A percentile compares a stretch with the other conserved stretches of the same genome.
phyloP scores from a whole-genome alignment of 1,284 basidiomycete genomes.

The Ceratobasidium sp. region DNA sequence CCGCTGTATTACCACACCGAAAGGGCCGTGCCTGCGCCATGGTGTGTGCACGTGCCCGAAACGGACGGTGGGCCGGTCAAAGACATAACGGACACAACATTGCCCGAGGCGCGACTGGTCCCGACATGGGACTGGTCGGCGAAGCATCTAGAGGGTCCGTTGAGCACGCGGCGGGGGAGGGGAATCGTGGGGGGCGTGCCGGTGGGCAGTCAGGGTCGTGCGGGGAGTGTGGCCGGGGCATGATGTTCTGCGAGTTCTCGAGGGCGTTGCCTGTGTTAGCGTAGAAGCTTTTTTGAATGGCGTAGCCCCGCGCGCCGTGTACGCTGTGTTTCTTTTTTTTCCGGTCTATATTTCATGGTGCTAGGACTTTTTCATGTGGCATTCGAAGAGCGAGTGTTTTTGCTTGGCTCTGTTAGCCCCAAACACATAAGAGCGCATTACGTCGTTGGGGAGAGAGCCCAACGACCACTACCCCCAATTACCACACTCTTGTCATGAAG shows the following conservation, averaged over 20 bases:
- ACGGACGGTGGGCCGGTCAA: conserved; percentile 28
- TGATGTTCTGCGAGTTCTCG: neutral
- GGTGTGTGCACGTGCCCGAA: conserved; percentile 41
- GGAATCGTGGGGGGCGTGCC: conserved; percentile 18
- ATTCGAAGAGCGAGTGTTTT: neutral
- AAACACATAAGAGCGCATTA: conserved; percentile 37
- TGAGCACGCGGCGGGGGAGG: conserved; percentile 25
- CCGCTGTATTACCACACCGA: conserved; percentile 38
- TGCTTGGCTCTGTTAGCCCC: conserved; percentile 31
- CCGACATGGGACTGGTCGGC: conserved; percentile 39
- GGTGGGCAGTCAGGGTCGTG: conserved; percentile 21
- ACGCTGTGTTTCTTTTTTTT: neutral
- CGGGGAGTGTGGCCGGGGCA: conserved; percentile 23
- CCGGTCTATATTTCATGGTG: no score
- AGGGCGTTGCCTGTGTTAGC: neutral
- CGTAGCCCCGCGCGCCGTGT: no score
- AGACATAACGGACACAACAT: neutral
- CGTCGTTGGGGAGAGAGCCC: conserved; percentile 22
- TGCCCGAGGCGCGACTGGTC: conserved; percentile 36
- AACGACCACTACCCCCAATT: conserved; percentile 23
- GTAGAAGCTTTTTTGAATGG: no score
- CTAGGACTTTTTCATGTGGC: no score
- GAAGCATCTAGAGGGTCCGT: conserved; percentile 22
- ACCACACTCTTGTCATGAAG: conserved; percentile 9
- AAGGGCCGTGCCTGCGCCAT: conserved; percentile 19